Evolutionary conservation across 176 grass and related monocot genomes (phyloP).

Genomic region (Echinochloa phyllopogon): DNA sequence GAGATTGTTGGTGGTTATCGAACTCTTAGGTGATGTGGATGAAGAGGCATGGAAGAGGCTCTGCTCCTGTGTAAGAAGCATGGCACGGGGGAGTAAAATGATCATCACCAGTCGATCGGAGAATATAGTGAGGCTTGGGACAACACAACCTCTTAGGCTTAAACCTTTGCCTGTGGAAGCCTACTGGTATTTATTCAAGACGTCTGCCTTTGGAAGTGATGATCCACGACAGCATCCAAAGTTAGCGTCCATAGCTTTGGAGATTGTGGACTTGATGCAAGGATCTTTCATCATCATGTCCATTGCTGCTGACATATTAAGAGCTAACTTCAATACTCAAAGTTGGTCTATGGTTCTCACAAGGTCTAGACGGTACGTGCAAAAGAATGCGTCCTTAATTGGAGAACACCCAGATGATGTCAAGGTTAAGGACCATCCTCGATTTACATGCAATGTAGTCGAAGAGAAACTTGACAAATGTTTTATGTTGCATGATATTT

Average conservation of each 20-base stretch:
- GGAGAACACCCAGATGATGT: neutral
- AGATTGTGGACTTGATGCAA: slow-evolving; percentile 23
- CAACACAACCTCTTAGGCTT: neutral
- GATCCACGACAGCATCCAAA: slow-evolving; percentile 14
- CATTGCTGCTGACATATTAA: neutral
- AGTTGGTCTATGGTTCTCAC: neutral
- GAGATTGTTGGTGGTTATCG: slow-evolving; percentile 33
- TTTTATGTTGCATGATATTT: neutral
- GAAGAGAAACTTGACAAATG: neutral
- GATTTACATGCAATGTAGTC: neutral
- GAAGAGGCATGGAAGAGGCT: slow-evolving; percentile 21
- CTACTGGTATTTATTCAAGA: slow-evolving; percentile 36
- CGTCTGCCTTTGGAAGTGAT: slow-evolving; percentile 33
- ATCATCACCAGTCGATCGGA: slow-evolving; percentile 25
- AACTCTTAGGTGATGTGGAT: neutral
- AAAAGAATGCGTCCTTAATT: neutral
- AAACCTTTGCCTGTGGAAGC: slow-evolving; percentile 8
- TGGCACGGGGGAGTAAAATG: slow-evolving; percentile 27
- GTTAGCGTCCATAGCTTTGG: slow-evolving; percentile 8
- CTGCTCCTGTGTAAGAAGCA: neutral
- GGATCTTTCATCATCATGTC: neutral
- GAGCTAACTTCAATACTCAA: neutral
- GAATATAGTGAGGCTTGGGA: neutral
- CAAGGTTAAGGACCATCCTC: neutral
- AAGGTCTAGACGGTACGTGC: neutral